Conservation (phyloP, 108 stramenopile genomes). For the Discostella stelligeroides region DNA sequence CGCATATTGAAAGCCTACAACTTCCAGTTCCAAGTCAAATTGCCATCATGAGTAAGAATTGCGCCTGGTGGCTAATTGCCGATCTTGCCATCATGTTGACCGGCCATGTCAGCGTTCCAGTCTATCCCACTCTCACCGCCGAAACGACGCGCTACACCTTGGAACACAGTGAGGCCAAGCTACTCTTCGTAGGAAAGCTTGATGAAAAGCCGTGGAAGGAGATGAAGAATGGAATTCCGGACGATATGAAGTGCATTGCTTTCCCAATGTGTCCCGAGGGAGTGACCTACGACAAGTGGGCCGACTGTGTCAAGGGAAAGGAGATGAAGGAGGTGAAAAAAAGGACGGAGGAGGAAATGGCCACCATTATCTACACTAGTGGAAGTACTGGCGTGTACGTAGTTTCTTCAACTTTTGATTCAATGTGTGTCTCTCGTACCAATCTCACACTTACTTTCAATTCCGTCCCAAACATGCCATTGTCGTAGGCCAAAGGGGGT, state of each 20-base stretch:
- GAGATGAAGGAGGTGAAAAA: conserved; percentile 55
- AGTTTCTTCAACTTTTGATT: neutral
- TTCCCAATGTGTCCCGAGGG: conserved; percentile 71
- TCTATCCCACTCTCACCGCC: conserved; percentile 76
- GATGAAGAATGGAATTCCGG: conserved; percentile 76
- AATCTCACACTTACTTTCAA: neutral
- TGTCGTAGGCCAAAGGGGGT: conserved; percentile 74
- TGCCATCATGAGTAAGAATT: conserved; percentile 79
- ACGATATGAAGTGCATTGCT: conserved; percentile 53
- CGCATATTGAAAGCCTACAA: conserved; percentile 59
- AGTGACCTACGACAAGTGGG: conserved; percentile 60
- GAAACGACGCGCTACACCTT: conserved; percentile 70
- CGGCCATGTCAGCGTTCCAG: conserved; percentile 69
- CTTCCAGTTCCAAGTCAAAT: conserved; percentile 55
- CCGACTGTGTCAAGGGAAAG: conserved; percentile 46
- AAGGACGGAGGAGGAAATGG: conserved; percentile 72
- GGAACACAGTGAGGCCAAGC: conserved; percentile 78
- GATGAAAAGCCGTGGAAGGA: conserved; percentile 73
- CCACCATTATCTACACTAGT: conserved; percentile 82
- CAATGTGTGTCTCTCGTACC: too few species aligned
- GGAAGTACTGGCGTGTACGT: conserved; percentile 78
- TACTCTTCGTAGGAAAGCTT: conserved; percentile 81
- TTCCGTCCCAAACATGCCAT: neutral
- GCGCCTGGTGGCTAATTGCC: conserved; percentile 81
- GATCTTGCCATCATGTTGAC: conserved; percentile 77